Evolutionary conservation across 805 yeast species (phyloP), one percentile per base, ranked within the genome.

Genomic region (Myxozyma vanderwaltii): DNA sequence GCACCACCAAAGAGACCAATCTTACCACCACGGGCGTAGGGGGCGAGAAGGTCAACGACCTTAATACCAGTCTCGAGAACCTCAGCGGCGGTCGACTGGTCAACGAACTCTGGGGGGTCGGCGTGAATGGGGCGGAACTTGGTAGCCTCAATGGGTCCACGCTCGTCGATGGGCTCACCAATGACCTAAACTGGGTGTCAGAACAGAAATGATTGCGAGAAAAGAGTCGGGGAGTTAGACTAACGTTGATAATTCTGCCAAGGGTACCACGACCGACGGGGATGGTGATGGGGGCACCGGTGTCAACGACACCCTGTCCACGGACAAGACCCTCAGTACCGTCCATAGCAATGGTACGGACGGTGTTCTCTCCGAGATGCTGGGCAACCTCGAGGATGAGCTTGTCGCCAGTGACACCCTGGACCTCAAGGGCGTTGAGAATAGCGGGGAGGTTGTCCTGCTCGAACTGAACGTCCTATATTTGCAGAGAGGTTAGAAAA

Each of bases 1-100:
- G 99, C 99, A 92, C 99, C 99, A 85, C 99, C 99, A 88, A 92
- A 92, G 77, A 92, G 86, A 87, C 99, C 99, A 90, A 92, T 92
- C 87, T 92, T 92, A 89, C 99, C 99, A 89, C 99, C 99, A 89
- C 97, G 91, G 77, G 99, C 98, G 84, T 92, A 92, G 72, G 99
- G 99, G 72, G 99, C 99, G 71, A 92, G 86, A 77, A 92, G 84
- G 79, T 92, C 99, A 82, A 92, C 99, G 80, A 92, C 99, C 86
- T 92, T 92, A 79, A 92, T 92, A 90, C 99, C 88, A 69, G 99
- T 92, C 84, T 91, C 99, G 77, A 94, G 86, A 74, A 94, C 91
- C 85, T 94, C 98, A 68, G 99, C 98, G 70, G 86, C 80, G 73
- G 99, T 94, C 67, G 97, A 90, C 84, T 94, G 99, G 77, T 94